These are phyloP conservation scores for Xenoacremonium recifei DNA, from an alignment of 2,329 filamentous ascomycete genomes.

Conservation along the genomic window DNA sequence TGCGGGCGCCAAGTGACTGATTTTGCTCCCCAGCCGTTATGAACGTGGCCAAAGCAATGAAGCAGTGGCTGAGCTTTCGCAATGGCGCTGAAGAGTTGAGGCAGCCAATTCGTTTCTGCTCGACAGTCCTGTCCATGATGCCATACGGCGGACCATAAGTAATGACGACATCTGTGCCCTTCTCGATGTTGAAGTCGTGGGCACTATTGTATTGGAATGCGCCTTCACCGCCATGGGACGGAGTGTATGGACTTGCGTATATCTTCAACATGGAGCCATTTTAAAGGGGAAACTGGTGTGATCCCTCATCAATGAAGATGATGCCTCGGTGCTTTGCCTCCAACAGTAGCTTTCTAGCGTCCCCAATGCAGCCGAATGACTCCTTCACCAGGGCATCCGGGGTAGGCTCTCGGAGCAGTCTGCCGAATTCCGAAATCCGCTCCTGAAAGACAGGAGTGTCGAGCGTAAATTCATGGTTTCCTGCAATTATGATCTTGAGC, in stretches of 20 bases:
- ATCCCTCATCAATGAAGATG: constrained; percentile 42
- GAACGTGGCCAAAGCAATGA: constrained; percentile 38
- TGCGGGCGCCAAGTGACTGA: constrained; percentile 44
- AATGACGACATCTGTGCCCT: constrained; percentile 29
- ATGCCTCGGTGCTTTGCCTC: constrained; percentile 29
- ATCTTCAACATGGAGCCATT: constrained; percentile 42
- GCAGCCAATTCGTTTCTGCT: constrained; percentile 28
- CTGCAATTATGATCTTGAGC: constrained; percentile 49
- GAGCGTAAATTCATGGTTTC: constrained; percentile 50
- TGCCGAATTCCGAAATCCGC: constrained; percentile 21
- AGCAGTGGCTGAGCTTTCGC: constrained; percentile 27
- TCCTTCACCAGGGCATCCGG: constrained; percentile 2
- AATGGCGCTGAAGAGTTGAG: constrained; percentile 29
- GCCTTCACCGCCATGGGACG: constrained; percentile 34
- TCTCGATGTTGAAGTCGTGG: constrained; percentile 26
- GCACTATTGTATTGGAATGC: constrained; percentile 42
- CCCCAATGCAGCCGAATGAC: constrained; percentile 37
- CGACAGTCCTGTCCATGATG: constrained; percentile 38
- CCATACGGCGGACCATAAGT: constrained; percentile 38
- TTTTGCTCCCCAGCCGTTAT: constrained; percentile 37
- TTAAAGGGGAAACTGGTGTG: constrained; percentile 34
- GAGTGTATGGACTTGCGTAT: constrained; percentile 47
- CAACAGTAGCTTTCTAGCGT: constrained; percentile 28
- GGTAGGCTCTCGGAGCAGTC: constrained; percentile 8
- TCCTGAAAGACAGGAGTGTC: constrained; percentile 33